Percentiles rank a stretch among this genome's conserved stretches.
Conservation (phyloP, 1,284 basidiomycete species). For the Afroboletus lepidellus region DNA sequence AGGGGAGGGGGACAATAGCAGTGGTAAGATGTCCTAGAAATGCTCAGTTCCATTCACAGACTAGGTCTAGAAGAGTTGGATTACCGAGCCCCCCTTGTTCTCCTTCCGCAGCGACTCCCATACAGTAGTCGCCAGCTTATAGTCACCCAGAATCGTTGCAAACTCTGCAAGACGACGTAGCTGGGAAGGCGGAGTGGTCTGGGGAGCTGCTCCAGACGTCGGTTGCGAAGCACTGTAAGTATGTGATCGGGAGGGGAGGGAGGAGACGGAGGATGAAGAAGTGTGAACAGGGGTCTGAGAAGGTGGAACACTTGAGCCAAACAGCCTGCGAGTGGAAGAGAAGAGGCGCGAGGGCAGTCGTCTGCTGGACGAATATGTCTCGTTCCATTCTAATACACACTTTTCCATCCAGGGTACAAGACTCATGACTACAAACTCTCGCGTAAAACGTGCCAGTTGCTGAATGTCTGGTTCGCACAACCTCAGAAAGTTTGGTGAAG, state of each 20-base stretch:
- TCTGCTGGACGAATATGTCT: slow-evolving; percentile 83
- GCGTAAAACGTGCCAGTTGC: slow-evolving; percentile 76
- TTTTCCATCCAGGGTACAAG: slow-evolving; percentile 97
- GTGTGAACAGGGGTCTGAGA: slow-evolving; percentile 43
- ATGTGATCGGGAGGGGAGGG: slow-evolving; percentile 45
- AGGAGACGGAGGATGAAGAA: slow-evolving; percentile 43
- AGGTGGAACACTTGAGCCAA: slow-evolving; percentile 63
- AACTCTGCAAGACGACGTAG: slow-evolving; percentile 92
- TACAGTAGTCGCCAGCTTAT: slow-evolving; percentile 78
- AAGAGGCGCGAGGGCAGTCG: slow-evolving; percentile 79
- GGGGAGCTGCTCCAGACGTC: slow-evolving; percentile 31
- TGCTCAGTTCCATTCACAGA: slow-evolving; percentile 12
- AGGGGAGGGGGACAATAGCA: slow-evolving; percentile 65
- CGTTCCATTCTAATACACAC: slow-evolving; percentile 91
- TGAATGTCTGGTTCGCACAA: slow-evolving; percentile 80
- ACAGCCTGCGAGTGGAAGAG: slow-evolving; percentile 88
- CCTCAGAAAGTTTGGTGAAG: slow-evolving; percentile 45
- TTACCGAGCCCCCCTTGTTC: slow-evolving; percentile 70
- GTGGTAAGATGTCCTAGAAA: slow-evolving; percentile 67
- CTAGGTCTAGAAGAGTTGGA: slow-evolving; percentile 1
- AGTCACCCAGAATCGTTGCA: slow-evolving; percentile 89
- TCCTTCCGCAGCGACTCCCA: slow-evolving; percentile 90
- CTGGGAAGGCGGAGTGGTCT: slow-evolving; percentile 52
- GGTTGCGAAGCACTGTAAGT: slow-evolving; percentile 37
- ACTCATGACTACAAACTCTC: slow-evolving; percentile 90